A percentile compares a stretch with the other conserved stretches of the same genome.
Evolutionary conservation across 352 stramenopile genomes (phyloP).

Genomic region (Phytophthora kernoviae): DNA sequence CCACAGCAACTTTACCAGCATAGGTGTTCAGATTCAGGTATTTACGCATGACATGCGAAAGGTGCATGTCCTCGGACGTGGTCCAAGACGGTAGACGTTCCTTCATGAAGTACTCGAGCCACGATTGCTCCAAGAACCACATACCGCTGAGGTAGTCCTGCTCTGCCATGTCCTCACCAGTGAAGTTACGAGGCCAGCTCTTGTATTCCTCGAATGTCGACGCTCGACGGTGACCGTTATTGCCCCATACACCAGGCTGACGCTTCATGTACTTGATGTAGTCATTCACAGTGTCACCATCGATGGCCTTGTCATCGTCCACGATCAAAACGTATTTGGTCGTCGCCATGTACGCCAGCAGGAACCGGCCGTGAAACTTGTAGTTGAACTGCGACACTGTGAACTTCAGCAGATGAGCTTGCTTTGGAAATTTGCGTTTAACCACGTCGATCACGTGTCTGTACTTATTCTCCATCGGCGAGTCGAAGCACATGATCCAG

Average conservation of each 20-base stretch:
- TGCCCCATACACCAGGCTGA: constrained; percentile 52
- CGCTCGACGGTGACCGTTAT: constrained; percentile 54
- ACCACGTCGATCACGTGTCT: constrained; percentile 39
- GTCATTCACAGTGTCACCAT: constrained; percentile 44
- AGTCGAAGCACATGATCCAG: constrained; percentile 75
- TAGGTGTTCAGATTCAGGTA: constrained; percentile 74
- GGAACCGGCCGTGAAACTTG: constrained; percentile 59
- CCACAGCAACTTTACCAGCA: constrained; percentile 47
- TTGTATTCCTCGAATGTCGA: constrained; percentile 51
- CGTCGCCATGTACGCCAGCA: constrained; percentile 57
- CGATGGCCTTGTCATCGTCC: constrained; percentile 56
- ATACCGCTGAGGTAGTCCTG: constrained; percentile 71
- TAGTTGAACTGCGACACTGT: constrained; percentile 56
- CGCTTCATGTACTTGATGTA: constrained; percentile 50
- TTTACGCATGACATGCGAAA: constrained; percentile 67
- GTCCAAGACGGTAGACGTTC: constrained; percentile 53
- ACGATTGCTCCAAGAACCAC: constrained; percentile 68
- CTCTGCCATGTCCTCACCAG: constrained; percentile 38
- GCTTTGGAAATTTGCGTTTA: constrained; percentile 24
- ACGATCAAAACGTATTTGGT: constrained; percentile 61
- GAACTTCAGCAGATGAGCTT: constrained; percentile 39
- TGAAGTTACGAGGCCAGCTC: constrained; percentile 52
- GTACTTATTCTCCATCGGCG: constrained; percentile 47
- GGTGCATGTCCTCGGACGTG: constrained; percentile 68
- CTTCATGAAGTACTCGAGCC: constrained; percentile 71